These are phyloP conservation scores for Coniochaeta pulveracea DNA, from an alignment of 2,329 filamentous ascomycete genomes.

Conservation along the genomic window DNA sequence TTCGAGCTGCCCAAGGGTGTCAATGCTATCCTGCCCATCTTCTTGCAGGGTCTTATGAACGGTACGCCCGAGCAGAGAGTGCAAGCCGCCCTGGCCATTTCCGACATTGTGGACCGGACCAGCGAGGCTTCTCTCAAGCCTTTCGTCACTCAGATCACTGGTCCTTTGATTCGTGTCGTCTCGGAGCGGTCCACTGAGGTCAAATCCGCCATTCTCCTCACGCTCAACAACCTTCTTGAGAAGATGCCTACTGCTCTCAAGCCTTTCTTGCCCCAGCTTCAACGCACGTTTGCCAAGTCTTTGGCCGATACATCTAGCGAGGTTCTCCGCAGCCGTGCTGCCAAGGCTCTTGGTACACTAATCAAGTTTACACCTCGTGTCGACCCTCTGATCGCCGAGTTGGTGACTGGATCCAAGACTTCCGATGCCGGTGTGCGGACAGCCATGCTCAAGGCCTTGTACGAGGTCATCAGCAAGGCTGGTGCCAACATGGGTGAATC, in stretches of 20 bases:
- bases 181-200: slow-evolving; percentile 94
- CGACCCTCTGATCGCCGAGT: slow-evolving; percentile 82
- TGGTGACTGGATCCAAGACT: slow-evolving; percentile 93
- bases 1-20: slow-evolving; percentile 94
- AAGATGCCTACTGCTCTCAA: slow-evolving; percentile 95
- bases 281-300: slow-evolving; percentile 93
- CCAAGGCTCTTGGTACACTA: slow-evolving; percentile 85
- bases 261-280: slow-evolving; percentile 91
- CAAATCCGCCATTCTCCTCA: slow-evolving; percentile 87
- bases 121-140: slow-evolving; percentile 80
- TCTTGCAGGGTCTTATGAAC: slow-evolving; percentile 96
- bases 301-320: slow-evolving; percentile 90
- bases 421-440: slow-evolving; percentile 76
- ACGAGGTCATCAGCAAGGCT: slow-evolving; percentile 92
- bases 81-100: slow-evolving; percentile 84
- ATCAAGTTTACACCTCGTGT: slow-evolving; percentile 94
- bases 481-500: slow-evolving; percentile 89
- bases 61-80: slow-evolving; percentile 86
- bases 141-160: slow-evolving; percentile 95
- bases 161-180: slow-evolving; percentile 92
- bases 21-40: slow-evolving; percentile 90
- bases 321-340: slow-evolving; percentile 72
- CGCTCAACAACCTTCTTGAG: slow-evolving; percentile 87
- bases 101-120: slow-evolving; percentile 89
- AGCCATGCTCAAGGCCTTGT: slow-evolving; percentile 94